Conservation (phyloP, 805 yeast genomes). For the Candida nanaspora region DNA sequence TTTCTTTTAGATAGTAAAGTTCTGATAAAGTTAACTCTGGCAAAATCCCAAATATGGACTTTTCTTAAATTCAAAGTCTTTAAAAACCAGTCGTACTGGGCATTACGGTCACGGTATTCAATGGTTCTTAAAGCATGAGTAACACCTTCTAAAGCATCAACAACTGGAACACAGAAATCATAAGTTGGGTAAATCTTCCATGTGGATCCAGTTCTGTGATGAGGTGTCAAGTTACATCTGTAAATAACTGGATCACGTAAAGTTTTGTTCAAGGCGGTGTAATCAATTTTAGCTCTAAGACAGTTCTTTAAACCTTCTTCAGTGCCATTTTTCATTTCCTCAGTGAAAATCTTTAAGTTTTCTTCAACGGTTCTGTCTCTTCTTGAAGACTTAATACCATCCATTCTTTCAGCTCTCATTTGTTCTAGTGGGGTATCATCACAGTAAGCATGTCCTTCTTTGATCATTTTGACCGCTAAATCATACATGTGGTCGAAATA, state of each 20-base stretch:
- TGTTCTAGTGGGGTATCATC: constrained; percentile 91
- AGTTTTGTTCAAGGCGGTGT: constrained; percentile 86
- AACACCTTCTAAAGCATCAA: constrained; percentile 93
- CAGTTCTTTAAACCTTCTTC: constrained; percentile 89
- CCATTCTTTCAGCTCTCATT: constrained; percentile 99
- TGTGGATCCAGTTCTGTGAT: constrained; percentile 85
- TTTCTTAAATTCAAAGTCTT: constrained; percentile 75
- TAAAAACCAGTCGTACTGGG: constrained; percentile 96
- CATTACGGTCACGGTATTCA: constrained; percentile 98
- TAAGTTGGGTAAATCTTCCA: constrained; percentile 99
- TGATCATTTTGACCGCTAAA: constrained; percentile 76
- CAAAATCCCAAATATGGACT: constrained; percentile 97
- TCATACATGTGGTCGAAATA: constrained; percentile 91
- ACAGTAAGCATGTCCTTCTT: constrained; percentile 94
- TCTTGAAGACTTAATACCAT: constrained; percentile 87
- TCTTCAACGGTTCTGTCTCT: constrained; percentile 93
- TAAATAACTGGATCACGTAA: constrained; percentile 96
- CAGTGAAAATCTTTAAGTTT: constrained; percentile 75
- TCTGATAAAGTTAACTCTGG: constrained; percentile 93
- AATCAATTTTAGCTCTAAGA: constrained; percentile 94
- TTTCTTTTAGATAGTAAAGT: constrained; percentile 95
- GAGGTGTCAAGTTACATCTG: constrained; percentile 96
- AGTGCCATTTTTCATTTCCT: constrained; percentile 92
- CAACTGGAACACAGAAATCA: constrained; percentile 97
- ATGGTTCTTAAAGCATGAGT: constrained; percentile 97